A percentile compares a stretch with the other conserved stretches of the same genome.
These are phyloP conservation scores for Thelephora ganbajun DNA, from an alignment of 768 basidiomycete species.

Conservation along the genomic window DNA sequence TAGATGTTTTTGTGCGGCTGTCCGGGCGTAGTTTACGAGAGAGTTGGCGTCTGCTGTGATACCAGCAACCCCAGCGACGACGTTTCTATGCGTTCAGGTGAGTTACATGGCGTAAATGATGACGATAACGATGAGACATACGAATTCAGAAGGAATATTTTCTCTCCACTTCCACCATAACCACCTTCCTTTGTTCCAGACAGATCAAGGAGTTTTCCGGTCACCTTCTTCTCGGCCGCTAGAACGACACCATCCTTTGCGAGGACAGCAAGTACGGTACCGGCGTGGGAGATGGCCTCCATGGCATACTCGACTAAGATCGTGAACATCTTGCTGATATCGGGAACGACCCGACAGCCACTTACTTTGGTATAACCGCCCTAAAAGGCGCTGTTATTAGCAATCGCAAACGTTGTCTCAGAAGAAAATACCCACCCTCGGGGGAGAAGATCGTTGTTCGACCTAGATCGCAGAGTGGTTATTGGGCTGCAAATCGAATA, in stretches of 20 bases:
- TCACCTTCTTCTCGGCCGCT: slow-evolving; percentile 95
- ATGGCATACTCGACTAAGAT: slow-evolving; percentile 93
- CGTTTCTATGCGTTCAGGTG: slow-evolving; percentile 46
- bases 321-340: not conserved
- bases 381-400: slow-evolving; percentile 25
- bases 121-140: slow-evolving; percentile 23
- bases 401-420: slow-evolving; percentile 2
- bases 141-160: slow-evolving; percentile 93
- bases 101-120: not conserved
- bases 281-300: slow-evolving; percentile 96
- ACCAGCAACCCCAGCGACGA: slow-evolving; percentile 90
- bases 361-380: slow-evolving; percentile 93
- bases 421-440: slow-evolving; percentile 47
- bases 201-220: slow-evolving; percentile 91
- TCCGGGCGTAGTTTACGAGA: slow-evolving; percentile 85
- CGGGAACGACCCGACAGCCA: slow-evolving; percentile 5
- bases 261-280: slow-evolving; percentile 84
- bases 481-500: slow-evolving; percentile 3
- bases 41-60: slow-evolving; percentile 97
- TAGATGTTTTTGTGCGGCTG: slow-evolving; percentile 81
- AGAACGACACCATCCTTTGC: slow-evolving; percentile 86
- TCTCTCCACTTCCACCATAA: slow-evolving; percentile 94
- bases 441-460: slow-evolving; percentile 99
- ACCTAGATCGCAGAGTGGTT: slow-evolving; percentile 30
- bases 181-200: slow-evolving; percentile 75